Evolutionary conservation across 768 basidiomycete genomes (phyloP).

Genomic region (Mycena sanguinolenta): DNA sequence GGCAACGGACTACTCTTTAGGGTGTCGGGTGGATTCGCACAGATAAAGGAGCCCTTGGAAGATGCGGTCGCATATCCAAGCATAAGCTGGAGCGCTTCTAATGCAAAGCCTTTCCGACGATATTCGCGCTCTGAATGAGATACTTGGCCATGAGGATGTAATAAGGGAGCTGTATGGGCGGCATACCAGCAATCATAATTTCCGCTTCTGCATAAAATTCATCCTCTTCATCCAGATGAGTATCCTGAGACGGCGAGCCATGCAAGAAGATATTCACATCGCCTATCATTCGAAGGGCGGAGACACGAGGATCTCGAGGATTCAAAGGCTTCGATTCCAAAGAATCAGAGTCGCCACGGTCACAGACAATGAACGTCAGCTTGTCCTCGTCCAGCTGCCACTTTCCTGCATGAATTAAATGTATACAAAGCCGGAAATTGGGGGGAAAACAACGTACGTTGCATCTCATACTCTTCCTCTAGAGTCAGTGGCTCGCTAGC

Average conservation of each 20-base stretch:
- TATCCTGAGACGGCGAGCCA: constrained; percentile 47
- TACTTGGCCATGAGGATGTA: not conserved
- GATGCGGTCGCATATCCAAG: constrained; percentile 75
- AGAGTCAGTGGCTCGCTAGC: constrained; percentile 88
- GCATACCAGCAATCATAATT: constrained; percentile 91
- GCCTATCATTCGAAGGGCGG: constrained; percentile 78
- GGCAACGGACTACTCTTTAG: constrained; percentile 51
- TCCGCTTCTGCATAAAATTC: constrained; percentile 85
- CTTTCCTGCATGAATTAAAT: constrained; percentile 63
- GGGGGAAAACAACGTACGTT: constrained; percentile 60
- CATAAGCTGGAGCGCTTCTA: constrained; percentile 73
- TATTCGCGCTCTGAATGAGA: constrained; percentile 74
- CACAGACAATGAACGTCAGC: constrained; percentile 91
- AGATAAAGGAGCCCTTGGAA: constrained; percentile 44
- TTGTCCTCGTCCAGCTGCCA: constrained; percentile 94
- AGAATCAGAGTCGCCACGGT: constrained; percentile 49
- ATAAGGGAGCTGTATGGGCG: not conserved
- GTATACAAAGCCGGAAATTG: too few species aligned
- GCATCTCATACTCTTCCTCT: constrained; percentile 91
- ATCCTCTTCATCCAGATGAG: constrained; percentile 45
- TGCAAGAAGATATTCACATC: constrained; percentile 94
- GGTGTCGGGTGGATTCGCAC: constrained; percentile 3
- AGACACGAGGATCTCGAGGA: constrained; percentile 52
- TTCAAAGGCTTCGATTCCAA: constrained; percentile 9
- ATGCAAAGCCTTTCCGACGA: constrained; percentile 77